These are phyloP conservation scores for Auricularia auricula-judae DNA, from an alignment of 768 basidiomycete genomes.

Conservation along the genomic window DNA sequence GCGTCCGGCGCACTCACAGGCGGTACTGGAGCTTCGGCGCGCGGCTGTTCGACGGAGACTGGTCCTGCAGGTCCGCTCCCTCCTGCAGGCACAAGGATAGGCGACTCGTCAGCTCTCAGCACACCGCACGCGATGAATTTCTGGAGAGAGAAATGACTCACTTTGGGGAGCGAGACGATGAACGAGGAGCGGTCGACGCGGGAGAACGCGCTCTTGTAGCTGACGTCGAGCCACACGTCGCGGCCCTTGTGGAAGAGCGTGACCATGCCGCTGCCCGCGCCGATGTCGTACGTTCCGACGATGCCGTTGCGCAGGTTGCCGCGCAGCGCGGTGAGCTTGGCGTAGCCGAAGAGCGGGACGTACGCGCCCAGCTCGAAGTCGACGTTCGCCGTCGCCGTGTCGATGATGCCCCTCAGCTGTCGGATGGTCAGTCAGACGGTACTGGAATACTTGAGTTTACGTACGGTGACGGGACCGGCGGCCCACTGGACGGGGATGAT, in stretches of 20 bases:
- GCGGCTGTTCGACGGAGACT: not conserved
- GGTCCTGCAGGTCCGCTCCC: not conserved
- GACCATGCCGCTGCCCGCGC: not conserved
- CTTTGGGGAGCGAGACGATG: slow-evolving; percentile 1
- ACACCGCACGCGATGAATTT: not conserved
- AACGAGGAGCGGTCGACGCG: slow-evolving; percentile 1
- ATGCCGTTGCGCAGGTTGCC: not conserved
- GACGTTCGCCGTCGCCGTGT: not conserved
- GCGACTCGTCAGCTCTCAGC: not conserved
- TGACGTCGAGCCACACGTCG: not conserved
- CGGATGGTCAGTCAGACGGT: not conserved
- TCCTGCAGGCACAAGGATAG: not conserved
- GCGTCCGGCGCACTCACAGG: not conserved
- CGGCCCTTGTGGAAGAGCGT: slow-evolving; percentile 1
- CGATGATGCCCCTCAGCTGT: not conserved
- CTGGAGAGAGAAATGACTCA: not conserved
- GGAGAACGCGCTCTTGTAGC: not conserved
- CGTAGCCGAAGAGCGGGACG: not conserved
- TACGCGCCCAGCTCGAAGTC: not conserved
- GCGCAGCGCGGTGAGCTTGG: not conserved
- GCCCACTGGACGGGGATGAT: not conserved
- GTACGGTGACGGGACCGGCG: not conserved
- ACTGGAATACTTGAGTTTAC: not conserved
- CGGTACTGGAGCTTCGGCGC: not conserved
- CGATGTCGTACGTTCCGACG: not conserved